Conservation (phyloP, 2,329 filamentous ascomycete species). For the Rhinocladiella mackenziei region DNA sequence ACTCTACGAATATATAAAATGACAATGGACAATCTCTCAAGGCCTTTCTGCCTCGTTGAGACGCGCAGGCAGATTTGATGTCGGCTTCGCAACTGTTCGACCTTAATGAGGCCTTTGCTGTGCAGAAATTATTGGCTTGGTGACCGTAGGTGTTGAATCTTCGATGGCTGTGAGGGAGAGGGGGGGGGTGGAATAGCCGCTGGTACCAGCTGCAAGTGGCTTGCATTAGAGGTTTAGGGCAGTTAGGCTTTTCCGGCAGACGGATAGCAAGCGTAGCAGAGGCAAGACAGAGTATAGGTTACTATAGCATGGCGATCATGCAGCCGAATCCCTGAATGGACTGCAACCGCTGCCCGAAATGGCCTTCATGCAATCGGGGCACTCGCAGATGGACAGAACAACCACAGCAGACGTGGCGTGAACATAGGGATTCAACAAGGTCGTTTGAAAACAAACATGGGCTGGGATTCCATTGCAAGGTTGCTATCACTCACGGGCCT, state of each 20-base stretch:
- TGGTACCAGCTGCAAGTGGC: constrained; percentile 19
- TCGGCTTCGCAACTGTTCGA: constrained; percentile 17
- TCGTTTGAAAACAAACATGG: no score
- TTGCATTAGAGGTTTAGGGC: constrained; percentile 16
- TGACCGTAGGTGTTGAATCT: no score
- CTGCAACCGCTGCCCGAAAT: neutral
- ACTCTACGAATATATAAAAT: constrained; percentile 42
- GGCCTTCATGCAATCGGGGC: neutral
- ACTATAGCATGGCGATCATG: constrained; percentile 5
- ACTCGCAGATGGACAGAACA: neutral
- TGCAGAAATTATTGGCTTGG: constrained; percentile 13
- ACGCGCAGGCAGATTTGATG: constrained; percentile 21
- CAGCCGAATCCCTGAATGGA: constrained; percentile 6
- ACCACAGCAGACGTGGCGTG: neutral
- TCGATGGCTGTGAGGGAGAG: no score
- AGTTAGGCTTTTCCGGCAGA: constrained; percentile 5
- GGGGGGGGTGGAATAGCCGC: constrained; percentile 23
- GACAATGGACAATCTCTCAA: constrained; percentile 36
- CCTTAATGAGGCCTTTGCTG: constrained; percentile 12
- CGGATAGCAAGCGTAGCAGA: constrained; percentile 7
- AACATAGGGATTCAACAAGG: neutral
- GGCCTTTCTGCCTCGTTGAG: constrained; percentile 14
- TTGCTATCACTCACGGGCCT: constrained; percentile 1
- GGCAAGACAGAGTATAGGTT: constrained; percentile 2
- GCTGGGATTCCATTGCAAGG: neutral